A percentile compares a stretch with the other conserved stretches of the same genome.
These are phyloP conservation scores for Beauveria asiatica DNA, from an alignment of 2,329 filamentous ascomycete species.

Conservation along the genomic window DNA sequence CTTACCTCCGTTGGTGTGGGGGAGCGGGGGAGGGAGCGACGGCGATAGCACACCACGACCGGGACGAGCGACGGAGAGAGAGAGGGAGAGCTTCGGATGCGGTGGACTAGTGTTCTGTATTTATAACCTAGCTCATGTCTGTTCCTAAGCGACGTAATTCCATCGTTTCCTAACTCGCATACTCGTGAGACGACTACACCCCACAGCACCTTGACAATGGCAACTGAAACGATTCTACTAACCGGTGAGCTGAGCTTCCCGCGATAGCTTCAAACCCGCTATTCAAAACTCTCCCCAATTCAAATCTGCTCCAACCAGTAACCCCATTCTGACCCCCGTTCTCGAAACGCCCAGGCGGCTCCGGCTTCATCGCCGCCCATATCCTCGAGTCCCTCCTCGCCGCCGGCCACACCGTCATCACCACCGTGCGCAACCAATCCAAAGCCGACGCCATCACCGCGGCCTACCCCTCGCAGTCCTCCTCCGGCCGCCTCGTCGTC, in stretches of 20 bases:
- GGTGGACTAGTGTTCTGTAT: background rate
- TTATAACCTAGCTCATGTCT: background rate
- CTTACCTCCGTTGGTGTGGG: background rate
- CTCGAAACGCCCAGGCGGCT: constrained; percentile 30
- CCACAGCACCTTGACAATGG: background rate
- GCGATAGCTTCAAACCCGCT: background rate
- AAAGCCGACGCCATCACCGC: constrained; percentile 44
- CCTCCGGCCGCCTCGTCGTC: constrained; percentile 31
- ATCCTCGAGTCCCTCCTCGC: constrained; percentile 45
- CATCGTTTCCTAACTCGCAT: background rate
- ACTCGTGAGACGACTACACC: background rate
- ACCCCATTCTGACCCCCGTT: too few species aligned
- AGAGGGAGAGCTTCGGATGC: background rate
- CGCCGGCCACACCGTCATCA: constrained; percentile 43
- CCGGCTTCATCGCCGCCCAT: constrained; percentile 47
- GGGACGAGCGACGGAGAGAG: background rate
- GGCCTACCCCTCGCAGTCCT: constrained; percentile 30
- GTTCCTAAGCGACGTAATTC: background rate
- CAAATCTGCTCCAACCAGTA: background rate
- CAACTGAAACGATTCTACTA: constrained; percentile 3
- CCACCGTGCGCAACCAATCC: constrained; percentile 45
- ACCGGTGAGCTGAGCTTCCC: background rate
- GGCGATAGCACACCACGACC: background rate
- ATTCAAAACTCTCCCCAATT: background rate
- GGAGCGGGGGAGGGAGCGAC: background rate